These are phyloP conservation scores for Cetraspora pellucida DNA, from an alignment of 192 early-diverging fungal species.

Conservation along the genomic window DNA sequence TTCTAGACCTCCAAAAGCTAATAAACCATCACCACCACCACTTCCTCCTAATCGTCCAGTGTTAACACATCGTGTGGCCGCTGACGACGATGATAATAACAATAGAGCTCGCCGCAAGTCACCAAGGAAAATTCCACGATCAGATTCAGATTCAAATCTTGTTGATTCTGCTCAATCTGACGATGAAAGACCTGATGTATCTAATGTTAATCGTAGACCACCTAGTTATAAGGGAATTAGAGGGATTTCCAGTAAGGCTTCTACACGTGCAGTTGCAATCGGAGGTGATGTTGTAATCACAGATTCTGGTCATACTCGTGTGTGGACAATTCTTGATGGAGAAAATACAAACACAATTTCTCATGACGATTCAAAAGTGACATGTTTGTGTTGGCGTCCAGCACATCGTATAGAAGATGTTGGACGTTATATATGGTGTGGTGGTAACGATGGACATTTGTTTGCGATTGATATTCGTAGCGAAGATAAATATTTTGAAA, in stretches of 20 bases:
- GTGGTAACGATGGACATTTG: constrained; percentile 63
- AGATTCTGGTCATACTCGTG: constrained; percentile 45
- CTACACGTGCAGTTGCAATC: constrained; percentile 52
- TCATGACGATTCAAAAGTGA: constrained; percentile 54
- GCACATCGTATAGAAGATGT: constrained; percentile 52
- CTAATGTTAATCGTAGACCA: constrained; percentile 57
- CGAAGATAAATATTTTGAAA: constrained; percentile 44
- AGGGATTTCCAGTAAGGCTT: constrained; percentile 48
- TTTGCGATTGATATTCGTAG: constrained; percentile 52
- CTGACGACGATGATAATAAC: constrained; percentile 8
- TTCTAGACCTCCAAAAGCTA: too few species aligned
- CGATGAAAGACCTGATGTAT: constrained; percentile 50
- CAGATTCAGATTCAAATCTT: constrained; percentile 1
- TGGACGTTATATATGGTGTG: constrained; percentile 68
- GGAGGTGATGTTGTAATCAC: constrained; percentile 54
- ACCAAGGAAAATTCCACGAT: neutral
- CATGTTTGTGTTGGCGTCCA: constrained; percentile 59
- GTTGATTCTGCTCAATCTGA: constrained; percentile 31
- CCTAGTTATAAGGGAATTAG: constrained; percentile 52
- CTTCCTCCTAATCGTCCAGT: constrained; percentile 34
- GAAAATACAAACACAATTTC: constrained; percentile 51
- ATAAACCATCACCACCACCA: constrained; percentile 10
- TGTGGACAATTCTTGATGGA: constrained; percentile 50
- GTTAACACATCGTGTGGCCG: constrained; percentile 32
- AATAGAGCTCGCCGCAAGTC: constrained; percentile 26